Conservation (phyloP, 225 moss, liverwort and hornwort genomes). For the Ulota crispa region DNA sequence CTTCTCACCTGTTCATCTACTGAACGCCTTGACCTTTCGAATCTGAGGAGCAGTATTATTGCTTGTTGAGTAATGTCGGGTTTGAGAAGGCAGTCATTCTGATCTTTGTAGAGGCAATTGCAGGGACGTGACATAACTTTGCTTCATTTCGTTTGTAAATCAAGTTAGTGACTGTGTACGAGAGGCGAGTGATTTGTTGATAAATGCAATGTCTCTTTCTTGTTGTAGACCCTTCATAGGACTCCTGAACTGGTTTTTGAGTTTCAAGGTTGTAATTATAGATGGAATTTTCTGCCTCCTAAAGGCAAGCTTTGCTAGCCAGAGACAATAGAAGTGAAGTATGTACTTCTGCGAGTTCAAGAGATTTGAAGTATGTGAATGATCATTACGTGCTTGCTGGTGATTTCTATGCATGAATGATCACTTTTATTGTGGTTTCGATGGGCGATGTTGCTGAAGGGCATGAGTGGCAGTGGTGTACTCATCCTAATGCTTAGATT, state of each 20-base stretch:
- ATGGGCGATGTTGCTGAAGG: neutral
- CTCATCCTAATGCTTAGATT: neutral
- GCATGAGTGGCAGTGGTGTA: neutral
- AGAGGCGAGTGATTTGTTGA: neutral
- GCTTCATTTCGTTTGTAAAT: neutral
- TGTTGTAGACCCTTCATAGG: neutral
- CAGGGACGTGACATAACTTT: neutral
- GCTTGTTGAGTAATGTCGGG: neutral
- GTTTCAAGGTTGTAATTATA: neutral
- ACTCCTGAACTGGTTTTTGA: neutral
- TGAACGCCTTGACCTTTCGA: slow-evolving; percentile 18
- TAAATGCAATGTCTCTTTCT: neutral
- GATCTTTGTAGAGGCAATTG: neutral
- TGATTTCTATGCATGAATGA: neutral
- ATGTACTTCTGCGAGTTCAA: neutral
- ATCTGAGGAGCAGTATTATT: neutral
- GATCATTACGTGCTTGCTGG: neutral
- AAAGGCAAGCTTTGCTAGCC: neutral
- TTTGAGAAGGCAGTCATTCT: neutral
- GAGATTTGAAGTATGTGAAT: neutral
- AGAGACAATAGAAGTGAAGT: neutral
- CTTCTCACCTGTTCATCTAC: neutral
- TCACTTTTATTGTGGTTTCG: neutral
- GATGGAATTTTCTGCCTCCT: neutral
- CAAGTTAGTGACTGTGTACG: neutral